Evolutionary conservation across 257 asterid genomes (phyloP).

Genomic region (Ballota nigra): DNA sequence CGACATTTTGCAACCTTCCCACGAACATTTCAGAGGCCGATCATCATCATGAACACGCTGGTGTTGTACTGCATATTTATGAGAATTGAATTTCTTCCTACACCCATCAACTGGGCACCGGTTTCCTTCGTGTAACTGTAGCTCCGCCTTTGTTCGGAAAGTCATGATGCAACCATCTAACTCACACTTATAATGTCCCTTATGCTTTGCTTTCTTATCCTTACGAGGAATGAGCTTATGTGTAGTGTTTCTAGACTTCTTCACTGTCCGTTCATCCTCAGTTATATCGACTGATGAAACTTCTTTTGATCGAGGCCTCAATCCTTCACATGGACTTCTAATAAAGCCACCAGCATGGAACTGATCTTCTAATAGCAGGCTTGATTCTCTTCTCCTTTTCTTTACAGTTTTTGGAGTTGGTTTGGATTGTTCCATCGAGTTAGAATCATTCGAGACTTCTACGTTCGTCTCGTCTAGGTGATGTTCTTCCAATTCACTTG

Average conservation of each 20-base stretch:
- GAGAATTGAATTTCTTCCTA: slow-evolving; percentile 75
- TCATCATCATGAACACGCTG: slow-evolving; percentile 82
- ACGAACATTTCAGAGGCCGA: slow-evolving; percentile 81
- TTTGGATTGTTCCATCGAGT: slow-evolving; percentile 14
- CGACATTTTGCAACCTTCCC: slow-evolving; percentile 84
- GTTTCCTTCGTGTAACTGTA: slow-evolving; percentile 59
- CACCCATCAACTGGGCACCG: slow-evolving; percentile 73
- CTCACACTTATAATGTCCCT: slow-evolving; percentile 51
- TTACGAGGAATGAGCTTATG: slow-evolving; percentile 19
- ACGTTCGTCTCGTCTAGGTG: slow-evolving; percentile 16
- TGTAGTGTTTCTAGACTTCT: slow-evolving; percentile 31
- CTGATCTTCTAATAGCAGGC: slow-evolving; percentile 34
- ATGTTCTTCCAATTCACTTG: slow-evolving; percentile 30
- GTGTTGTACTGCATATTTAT: slow-evolving; percentile 65
- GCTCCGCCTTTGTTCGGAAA: slow-evolving; percentile 69
- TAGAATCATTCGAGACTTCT: slow-evolving; percentile 22
- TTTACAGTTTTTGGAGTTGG: slow-evolving; percentile 26
- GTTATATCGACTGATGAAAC: slow-evolving; percentile 18
- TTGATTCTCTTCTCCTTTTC: slow-evolving; percentile 60
- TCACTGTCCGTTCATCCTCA: slow-evolving; percentile 3
- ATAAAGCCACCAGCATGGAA: slow-evolving; percentile 37
- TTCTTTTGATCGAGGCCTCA: slow-evolving; percentile 64
- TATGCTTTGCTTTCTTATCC: slow-evolving; percentile 33
- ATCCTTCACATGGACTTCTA: slow-evolving; percentile 90
- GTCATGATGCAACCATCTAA: slow-evolving; percentile 66